Percentiles rank a stretch among this genome's conserved stretches.
These are phyloP conservation scores for Juglanconis oblonga DNA, from an alignment of 2,329 filamentous ascomycete species.

Conservation along the genomic window DNA sequence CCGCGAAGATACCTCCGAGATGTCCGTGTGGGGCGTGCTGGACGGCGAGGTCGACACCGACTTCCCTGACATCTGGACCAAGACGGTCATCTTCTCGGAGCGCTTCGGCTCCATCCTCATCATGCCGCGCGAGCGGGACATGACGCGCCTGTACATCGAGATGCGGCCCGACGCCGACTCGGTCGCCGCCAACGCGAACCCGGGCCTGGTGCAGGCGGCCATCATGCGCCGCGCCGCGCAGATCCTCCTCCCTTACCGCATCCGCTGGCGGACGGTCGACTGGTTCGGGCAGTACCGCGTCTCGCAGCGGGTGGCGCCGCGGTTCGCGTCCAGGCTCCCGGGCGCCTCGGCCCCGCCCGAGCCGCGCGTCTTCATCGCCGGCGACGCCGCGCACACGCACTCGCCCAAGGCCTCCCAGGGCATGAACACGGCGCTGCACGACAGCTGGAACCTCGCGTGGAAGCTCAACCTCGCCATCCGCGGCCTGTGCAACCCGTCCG, in stretches of 20 bases:
- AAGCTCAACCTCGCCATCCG: constrained; percentile 51
- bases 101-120: constrained; percentile 68
- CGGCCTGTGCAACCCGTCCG: constrained; percentile 48
- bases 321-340: constrained; percentile 54
- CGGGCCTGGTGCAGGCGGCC: constrained; percentile 50
- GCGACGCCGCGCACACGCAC: constrained; percentile 70
- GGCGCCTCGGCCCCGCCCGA: constrained; percentile 23
- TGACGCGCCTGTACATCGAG: constrained; percentile 64
- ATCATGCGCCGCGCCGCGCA: constrained; percentile 65
- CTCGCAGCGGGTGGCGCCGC: constrained; percentile 67
- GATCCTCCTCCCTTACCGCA: constrained; percentile 56
- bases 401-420: constrained; percentile 70
- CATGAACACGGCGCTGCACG: constrained; percentile 61
- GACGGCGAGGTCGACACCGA: constrained; percentile 69
- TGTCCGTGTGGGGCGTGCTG: constrained; percentile 64
- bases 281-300: constrained; percentile 75
- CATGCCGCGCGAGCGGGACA: constrained; percentile 69
- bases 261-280: constrained; percentile 58
- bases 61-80: constrained; percentile 74
- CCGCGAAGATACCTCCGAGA: constrained; percentile 51
- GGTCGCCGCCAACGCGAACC: constrained; percentile 45
- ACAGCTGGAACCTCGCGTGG: constrained; percentile 59
- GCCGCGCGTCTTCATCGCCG: constrained; percentile 63
- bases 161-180: constrained; percentile 43
- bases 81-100: constrained; percentile 66